phyloP scores from a whole-genome alignment of 148 eudicot species.

The Vaccinium vitisidaea region DNA sequence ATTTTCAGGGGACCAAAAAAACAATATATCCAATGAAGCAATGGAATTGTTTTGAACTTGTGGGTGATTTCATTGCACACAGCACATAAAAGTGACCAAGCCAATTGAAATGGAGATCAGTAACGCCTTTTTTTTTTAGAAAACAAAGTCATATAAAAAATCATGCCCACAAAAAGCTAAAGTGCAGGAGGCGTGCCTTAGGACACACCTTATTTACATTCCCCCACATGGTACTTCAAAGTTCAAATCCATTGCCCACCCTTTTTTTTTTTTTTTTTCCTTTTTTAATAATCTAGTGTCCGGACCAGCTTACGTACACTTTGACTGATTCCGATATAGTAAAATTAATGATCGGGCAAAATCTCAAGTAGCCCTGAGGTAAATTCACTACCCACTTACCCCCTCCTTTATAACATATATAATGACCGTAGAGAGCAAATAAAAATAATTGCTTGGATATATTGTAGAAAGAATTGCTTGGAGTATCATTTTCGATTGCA shows the following conservation, averaged over 20 bases:
- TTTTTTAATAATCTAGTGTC: too few relatives aligned
- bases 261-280: too few relatives aligned
- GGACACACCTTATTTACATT: neutral
- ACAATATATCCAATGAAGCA: neutral
- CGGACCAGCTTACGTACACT: too few relatives aligned
- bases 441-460: neutral
- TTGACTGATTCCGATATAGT: too few relatives aligned
- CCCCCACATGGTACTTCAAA: neutral
- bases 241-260: too few relatives aligned
- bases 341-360: too few relatives aligned
- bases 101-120: too few relatives aligned
- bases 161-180: conserved; percentile 10
- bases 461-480: neutral
- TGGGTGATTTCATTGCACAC: neutral
- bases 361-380: too few relatives aligned
- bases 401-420: neutral
- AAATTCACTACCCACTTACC: neutral
- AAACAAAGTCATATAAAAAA: neutral
- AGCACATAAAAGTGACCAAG: too few relatives aligned
- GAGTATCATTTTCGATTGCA: too few relatives aligned
- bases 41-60: neutral
- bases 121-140: neutral
- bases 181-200: conserved; percentile 18
- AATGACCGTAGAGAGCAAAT: neutral
- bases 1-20: neutral